Evolutionary conservation across 106 monocot species (phyloP).

Genomic region (Allium cepa): DNA sequence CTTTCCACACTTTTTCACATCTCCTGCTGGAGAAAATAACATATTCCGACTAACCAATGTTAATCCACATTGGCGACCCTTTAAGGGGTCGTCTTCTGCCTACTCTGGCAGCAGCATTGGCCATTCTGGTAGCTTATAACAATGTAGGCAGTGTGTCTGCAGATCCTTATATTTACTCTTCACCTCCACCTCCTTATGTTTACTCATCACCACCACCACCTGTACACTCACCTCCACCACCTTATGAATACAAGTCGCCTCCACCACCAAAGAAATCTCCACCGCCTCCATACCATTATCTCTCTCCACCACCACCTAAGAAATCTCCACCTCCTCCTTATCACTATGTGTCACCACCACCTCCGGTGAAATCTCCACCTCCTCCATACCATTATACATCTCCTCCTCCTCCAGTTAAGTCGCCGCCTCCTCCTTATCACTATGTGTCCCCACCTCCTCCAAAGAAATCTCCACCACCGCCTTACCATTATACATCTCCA

Average conservation of each 20-base stretch:
- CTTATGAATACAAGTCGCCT: background rate
- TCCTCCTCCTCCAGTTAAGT: constrained; percentile 12
- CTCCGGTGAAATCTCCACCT: constrained; percentile 12
- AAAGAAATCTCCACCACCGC: constrained; percentile 12
- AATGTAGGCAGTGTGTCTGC: constrained; percentile 13
- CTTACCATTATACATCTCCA: constrained; percentile 17
- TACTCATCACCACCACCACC: constrained; percentile 19
- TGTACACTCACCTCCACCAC: constrained; percentile 2
- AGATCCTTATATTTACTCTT: constrained; percentile 13
- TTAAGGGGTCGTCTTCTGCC: constrained; percentile 21
- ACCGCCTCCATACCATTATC: constrained; percentile 8
- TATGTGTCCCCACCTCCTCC: constrained; percentile 16
- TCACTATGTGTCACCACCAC: constrained; percentile 18
- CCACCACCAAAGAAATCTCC: constrained; percentile 13
- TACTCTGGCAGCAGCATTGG: constrained; percentile 13
- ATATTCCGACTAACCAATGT: constrained; percentile 4
- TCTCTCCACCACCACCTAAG: constrained; percentile 6
- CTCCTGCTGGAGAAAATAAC: background rate
- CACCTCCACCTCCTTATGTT: constrained; percentile 17
- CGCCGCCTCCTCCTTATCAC: constrained; percentile 13
- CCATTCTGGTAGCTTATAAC: constrained; percentile 6
- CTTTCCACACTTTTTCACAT: background rate
- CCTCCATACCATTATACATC: constrained; percentile 20
- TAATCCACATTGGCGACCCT: constrained; percentile 3
- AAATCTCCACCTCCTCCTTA: constrained; percentile 12